Conservation (phyloP, 2,329 filamentous ascomycete species). For the Paraconiothyrium brasiliense region DNA sequence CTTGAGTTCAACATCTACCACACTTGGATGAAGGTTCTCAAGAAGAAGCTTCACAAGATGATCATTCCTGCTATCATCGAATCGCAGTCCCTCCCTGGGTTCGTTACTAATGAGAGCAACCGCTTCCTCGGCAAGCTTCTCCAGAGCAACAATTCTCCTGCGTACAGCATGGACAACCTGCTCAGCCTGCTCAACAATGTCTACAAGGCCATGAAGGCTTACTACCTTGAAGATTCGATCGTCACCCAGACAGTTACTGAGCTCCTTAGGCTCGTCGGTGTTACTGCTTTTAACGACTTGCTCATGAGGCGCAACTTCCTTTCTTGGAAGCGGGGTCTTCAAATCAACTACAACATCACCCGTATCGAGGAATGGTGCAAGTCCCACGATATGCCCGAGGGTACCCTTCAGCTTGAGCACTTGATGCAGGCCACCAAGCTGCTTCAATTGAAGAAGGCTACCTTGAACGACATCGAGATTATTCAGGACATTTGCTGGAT, state of each 20-base stretch:
- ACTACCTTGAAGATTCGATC: constrained; percentile 95
- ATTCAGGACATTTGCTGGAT: constrained; percentile 99
- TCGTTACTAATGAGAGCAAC: constrained; percentile 98
- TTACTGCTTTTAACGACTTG: constrained; percentile 97
- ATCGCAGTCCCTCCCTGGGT: constrained; percentile 95
- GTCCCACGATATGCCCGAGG: constrained; percentile 99
- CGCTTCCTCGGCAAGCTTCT: constrained; percentile 97
- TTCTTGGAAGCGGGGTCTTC: constrained; percentile 97
- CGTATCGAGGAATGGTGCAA: constrained; percentile 99
- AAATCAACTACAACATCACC: constrained; percentile 99
- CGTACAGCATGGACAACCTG: constrained; percentile 99
- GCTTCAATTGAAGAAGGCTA: constrained; percentile 97
- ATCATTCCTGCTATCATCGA: constrained; percentile 99
- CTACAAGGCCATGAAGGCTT: constrained; percentile 98
- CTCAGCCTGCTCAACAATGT: constrained; percentile 95
- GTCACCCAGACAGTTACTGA: constrained; percentile 96
- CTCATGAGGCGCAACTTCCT: constrained; percentile 98
- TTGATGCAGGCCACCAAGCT: constrained; percentile 99
- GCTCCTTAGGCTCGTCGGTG: constrained; percentile 88
- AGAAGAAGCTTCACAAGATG: constrained; percentile 99
- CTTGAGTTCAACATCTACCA: constrained; percentile 99
- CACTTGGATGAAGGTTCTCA: constrained; percentile 99
- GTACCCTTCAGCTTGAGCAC: constrained; percentile 95
- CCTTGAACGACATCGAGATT: constrained; percentile 98
- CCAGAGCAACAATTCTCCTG: constrained; percentile 86